Evolutionary conservation across 768 basidiomycete genomes (phyloP).

Genomic region (Leccinum obscurum): DNA sequence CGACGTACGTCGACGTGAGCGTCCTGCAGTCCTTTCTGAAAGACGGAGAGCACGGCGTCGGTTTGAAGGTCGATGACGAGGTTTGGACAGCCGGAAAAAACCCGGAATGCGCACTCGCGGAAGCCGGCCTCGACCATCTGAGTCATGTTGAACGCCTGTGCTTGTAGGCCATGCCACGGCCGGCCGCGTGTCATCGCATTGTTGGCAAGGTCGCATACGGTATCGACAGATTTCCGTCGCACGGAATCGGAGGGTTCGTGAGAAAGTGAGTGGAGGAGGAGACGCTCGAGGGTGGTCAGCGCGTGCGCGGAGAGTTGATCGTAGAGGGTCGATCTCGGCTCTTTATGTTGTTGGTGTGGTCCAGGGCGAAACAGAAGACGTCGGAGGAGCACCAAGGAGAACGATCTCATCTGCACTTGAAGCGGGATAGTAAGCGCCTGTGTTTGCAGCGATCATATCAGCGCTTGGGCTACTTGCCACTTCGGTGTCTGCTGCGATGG

Average conservation of each 20-base stretch:
- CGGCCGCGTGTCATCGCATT: slow-evolving; percentile 72
- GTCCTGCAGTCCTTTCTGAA: slow-evolving; percentile 70
- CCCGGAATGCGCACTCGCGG: slow-evolving; percentile 64
- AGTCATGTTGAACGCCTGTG: slow-evolving; percentile 67
- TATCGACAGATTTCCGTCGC: slow-evolving; percentile 70
- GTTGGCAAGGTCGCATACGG: slow-evolving; percentile 73
- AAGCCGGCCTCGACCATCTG: slow-evolving; percentile 33
- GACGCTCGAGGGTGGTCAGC: slow-evolving; percentile 66
- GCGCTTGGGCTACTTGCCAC: slow-evolving; percentile 51
- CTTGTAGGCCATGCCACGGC: slow-evolving; percentile 82
- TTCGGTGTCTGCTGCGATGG: slow-evolving; percentile 74
- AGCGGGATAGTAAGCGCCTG: slow-evolving; percentile 10
- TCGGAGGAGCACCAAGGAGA: slow-evolving; percentile 78
- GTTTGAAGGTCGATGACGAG: slow-evolving; percentile 75
- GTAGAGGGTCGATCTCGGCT: slow-evolving; percentile 60
- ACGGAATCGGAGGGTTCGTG: slow-evolving; percentile 61
- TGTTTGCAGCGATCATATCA: slow-evolving; percentile 2
- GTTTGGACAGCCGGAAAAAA: slow-evolving; percentile 75
- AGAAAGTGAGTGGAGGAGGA: slow-evolving; percentile 67
- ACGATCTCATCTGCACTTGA: slow-evolving; percentile 71
- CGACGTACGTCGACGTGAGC: slow-evolving; percentile 57
- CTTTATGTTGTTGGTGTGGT: slow-evolving; percentile 35
- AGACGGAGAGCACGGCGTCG: slow-evolving; percentile 64
- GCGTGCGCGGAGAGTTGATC: slow-evolving; percentile 72
- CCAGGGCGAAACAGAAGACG: slow-evolving; percentile 72